phyloP scores from a whole-genome alignment of 352 stramenopile genomes.

The Halophytophthora polymorphica region DNA sequence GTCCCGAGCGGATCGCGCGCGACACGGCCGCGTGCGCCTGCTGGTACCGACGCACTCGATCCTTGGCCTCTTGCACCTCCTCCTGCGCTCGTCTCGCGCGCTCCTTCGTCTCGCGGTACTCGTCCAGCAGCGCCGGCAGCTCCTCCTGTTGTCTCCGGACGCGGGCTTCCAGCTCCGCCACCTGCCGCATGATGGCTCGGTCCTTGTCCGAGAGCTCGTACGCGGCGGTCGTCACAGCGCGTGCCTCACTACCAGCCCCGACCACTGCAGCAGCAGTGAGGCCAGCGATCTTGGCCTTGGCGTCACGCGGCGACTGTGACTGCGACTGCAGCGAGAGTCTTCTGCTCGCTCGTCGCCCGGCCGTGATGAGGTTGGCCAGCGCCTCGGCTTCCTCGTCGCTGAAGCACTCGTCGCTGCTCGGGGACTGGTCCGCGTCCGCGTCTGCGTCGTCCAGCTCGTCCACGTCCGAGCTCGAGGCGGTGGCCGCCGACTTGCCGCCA shows the following conservation, averaged over 20 bases:
- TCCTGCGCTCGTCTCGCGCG: constrained; percentile 26
- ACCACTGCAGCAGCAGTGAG: too few relatives aligned
- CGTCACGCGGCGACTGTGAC: too few relatives aligned
- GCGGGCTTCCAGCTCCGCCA: constrained; percentile 39
- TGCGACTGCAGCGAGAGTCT: too few relatives aligned
- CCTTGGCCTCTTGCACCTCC: constrained; percentile 33
- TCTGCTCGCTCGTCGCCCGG: constrained; percentile 23
- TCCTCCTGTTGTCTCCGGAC: constrained; percentile 50
- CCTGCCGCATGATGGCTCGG: constrained; percentile 33
- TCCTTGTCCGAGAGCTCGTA: constrained; percentile 37
- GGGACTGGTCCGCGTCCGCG: constrained; percentile 7
- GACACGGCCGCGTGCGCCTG: constrained; percentile 42
- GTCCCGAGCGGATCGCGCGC: constrained; percentile 37
- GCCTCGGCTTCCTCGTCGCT: constrained; percentile 28
- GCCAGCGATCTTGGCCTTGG: constrained; percentile 22
- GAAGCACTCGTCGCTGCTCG: constrained; percentile 21
- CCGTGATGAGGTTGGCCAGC: constrained; percentile 23
- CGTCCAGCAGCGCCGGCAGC: constrained; percentile 40
- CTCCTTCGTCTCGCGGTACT: constrained; percentile 32
- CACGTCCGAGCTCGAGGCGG: constrained; percentile 25
- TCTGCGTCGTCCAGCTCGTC: constrained; percentile 25
- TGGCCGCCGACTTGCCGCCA: constrained; percentile 16
- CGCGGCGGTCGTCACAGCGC: constrained; percentile 14
- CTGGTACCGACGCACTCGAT: constrained; percentile 40
- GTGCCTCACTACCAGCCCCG: too few relatives aligned